Percentiles rank a stretch among this genome's conserved stretches.
Evolutionary conservation across 2,329 filamentous ascomycete genomes (phyloP).

Genomic region (Aureobasidium lini): DNA sequence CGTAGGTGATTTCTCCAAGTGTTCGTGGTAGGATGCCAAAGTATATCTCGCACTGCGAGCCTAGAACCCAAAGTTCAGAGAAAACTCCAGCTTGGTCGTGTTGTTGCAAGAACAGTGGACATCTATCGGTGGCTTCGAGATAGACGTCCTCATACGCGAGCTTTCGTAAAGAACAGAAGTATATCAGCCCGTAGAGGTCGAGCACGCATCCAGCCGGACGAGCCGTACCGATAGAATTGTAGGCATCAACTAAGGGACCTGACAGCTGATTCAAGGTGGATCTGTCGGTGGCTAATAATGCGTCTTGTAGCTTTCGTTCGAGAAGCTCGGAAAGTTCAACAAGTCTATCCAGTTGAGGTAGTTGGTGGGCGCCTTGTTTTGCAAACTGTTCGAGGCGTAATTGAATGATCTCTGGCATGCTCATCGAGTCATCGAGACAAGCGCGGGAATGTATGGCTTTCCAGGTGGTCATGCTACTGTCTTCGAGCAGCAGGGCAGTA

Average conservation of each 20-base stretch:
- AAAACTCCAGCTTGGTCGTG: slow-evolving; percentile 58
- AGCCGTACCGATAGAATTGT: background rate
- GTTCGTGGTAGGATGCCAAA: slow-evolving; percentile 43
- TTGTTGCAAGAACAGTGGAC: slow-evolving; percentile 53
- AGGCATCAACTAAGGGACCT: slow-evolving; percentile 12
- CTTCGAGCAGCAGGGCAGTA: slow-evolving; percentile 8
- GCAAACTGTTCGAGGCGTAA: slow-evolving; percentile 12
- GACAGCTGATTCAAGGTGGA: slow-evolving; percentile 14
- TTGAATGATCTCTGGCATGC: slow-evolving; percentile 5
- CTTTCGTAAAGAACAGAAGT: slow-evolving; percentile 51
- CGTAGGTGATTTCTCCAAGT: slow-evolving; percentile 17
- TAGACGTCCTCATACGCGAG: slow-evolving; percentile 56
- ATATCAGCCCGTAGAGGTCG: slow-evolving; percentile 49
- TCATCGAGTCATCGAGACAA: slow-evolving; percentile 14
- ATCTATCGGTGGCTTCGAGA: slow-evolving; percentile 54
- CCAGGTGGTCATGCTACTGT: slow-evolving; percentile 13
- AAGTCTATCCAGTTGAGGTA: slow-evolving; percentile 14
- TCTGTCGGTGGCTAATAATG: slow-evolving; percentile 29
- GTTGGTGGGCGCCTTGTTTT: slow-evolving; percentile 10
- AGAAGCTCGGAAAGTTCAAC: slow-evolving; percentile 14
- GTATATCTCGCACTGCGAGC: slow-evolving; percentile 56
- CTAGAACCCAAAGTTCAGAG: slow-evolving; percentile 55
- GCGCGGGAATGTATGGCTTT: slow-evolving; percentile 13
- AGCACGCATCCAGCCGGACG: slow-evolving; percentile 16
- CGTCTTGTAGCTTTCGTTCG: slow-evolving; percentile 16